A percentile compares a stretch with the other conserved stretches of the same genome.
Conservation (phyloP, 2,329 filamentous ascomycete genomes). For the Zymoseptoria crescenta region DNA sequence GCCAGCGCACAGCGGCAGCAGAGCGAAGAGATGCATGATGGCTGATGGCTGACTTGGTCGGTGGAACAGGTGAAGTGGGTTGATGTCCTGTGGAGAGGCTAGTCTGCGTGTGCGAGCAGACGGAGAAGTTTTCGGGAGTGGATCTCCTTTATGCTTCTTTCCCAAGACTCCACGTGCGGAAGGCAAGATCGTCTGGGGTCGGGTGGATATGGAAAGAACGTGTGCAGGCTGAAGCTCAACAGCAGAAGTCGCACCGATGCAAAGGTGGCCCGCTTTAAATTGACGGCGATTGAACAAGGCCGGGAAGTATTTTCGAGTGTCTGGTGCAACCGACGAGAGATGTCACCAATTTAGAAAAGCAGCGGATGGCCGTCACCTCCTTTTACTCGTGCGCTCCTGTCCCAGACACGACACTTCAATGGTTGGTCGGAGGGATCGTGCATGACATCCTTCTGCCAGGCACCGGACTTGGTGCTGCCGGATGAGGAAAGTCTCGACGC, state of each 20-base stretch:
- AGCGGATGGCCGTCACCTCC: background rate
- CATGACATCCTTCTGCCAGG: background rate
- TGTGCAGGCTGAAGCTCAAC: background rate
- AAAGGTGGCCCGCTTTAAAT: background rate
- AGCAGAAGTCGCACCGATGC: background rate
- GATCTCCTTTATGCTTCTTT: background rate
- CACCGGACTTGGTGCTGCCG: background rate
- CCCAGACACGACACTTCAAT: background rate
- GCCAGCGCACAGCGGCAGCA: slow-evolving; percentile 19
- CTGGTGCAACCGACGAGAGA: background rate
- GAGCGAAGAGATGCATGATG: slow-evolving; percentile 17
- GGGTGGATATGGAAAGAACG: background rate
- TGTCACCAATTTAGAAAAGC: background rate
- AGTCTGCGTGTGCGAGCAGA: background rate
- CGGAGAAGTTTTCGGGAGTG: background rate
- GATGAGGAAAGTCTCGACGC: background rate
- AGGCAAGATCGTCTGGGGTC: too few species aligned
- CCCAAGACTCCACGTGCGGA: background rate
- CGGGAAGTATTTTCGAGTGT: background rate
- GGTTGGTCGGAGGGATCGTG: background rate
- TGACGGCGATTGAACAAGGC: background rate
- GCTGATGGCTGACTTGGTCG: slow-evolving; percentile 11
- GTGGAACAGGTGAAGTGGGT: slow-evolving; percentile 8
- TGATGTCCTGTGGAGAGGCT: background rate
- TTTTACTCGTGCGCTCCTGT: background rate